Conservation (phyloP, 495 filamentous ascomycete species). For the Podospora pseudopauciseta region DNA sequence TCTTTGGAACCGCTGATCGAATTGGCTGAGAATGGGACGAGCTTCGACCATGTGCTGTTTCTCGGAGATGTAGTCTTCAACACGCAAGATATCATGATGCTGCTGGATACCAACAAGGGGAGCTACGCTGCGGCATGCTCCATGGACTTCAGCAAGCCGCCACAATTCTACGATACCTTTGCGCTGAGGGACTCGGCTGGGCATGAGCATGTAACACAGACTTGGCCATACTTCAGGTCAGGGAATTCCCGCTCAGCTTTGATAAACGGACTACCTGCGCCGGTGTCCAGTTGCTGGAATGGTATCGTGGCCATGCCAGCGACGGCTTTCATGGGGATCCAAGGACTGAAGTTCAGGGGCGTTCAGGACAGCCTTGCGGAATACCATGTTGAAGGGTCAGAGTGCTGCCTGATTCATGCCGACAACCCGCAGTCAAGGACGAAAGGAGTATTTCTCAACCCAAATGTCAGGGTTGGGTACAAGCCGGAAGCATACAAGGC, state of each 20-base stretch:
- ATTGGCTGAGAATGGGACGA: slow-evolving; percentile 44
- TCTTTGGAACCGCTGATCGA: slow-evolving; percentile 49
- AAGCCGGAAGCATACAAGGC: slow-evolving; percentile 53
- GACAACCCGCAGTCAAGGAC: slow-evolving; percentile 55
- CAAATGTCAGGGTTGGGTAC: slow-evolving; percentile 73
- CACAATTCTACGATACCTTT: slow-evolving; percentile 78
- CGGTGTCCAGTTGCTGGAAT: slow-evolving; percentile 80
- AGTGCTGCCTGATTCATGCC: slow-evolving; percentile 80
- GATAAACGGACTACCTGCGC: slow-evolving; percentile 53
- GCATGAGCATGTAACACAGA: slow-evolving; percentile 56
- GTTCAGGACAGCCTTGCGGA: slow-evolving; percentile 65
- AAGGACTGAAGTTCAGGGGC: slow-evolving; percentile 58
- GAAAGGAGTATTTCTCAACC: slow-evolving; percentile 73
- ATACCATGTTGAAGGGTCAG: slow-evolving; percentile 69
- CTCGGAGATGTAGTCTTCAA: slow-evolving; percentile 74
- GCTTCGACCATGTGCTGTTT: slow-evolving; percentile 68
- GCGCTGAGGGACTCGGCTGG: slow-evolving; percentile 71
- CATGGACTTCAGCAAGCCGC: slow-evolving; percentile 68
- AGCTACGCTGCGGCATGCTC: slow-evolving; percentile 78
- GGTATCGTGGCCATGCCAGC: slow-evolving; percentile 56
- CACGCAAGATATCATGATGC: slow-evolving; percentile 60
- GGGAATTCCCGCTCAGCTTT: slow-evolving; percentile 56
- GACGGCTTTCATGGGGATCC: slow-evolving; percentile 25
- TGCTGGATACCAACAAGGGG: slow-evolving; percentile 70
- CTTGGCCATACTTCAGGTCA: slow-evolving; percentile 76